phyloP scores from a whole-genome alignment of 2,329 filamentous ascomycete genomes.

The Chaetomiaceae sp. region DNA sequence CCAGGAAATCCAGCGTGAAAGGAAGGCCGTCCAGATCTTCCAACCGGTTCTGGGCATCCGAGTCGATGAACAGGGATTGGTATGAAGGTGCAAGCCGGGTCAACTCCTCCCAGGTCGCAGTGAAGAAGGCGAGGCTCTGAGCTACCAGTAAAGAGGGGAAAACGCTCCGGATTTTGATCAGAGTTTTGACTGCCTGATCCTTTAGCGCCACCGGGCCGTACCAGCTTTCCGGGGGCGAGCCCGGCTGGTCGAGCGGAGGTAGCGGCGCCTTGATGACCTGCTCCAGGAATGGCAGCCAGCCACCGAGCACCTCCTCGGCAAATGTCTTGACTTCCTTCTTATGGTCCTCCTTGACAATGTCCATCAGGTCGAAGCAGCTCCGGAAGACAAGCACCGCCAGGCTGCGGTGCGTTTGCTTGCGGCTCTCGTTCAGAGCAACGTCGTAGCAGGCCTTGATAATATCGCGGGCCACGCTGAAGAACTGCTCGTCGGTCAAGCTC shows the following conservation, averaged over 20 bases:
- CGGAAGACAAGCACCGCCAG: constrained; percentile 87
- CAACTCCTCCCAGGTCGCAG: constrained; percentile 83
- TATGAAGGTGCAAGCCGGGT: constrained; percentile 66
- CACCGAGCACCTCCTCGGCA: constrained; percentile 73
- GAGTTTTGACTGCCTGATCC: constrained; percentile 85
- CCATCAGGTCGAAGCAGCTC: constrained; percentile 86
- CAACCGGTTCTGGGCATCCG: constrained; percentile 77
- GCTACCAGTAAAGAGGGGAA: constrained; percentile 78
- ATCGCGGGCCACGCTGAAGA: constrained; percentile 81
- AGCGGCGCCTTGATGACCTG: constrained; percentile 68
- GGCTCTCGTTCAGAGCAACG: constrained; percentile 68
- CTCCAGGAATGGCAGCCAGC: constrained; percentile 88
- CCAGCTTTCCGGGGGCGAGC: constrained; percentile 60
- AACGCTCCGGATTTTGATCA: constrained; percentile 80
- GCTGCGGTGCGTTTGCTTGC: constrained; percentile 71
- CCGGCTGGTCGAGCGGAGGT: constrained; percentile 55
- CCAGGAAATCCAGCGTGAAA: constrained; percentile 88
- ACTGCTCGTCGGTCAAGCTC: constrained; percentile 87
- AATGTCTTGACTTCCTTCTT: constrained; percentile 80
- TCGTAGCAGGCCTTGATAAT: constrained; percentile 79
- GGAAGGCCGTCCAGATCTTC: constrained; percentile 89
- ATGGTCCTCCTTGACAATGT: constrained; percentile 94
- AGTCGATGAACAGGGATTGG: constrained; percentile 76
- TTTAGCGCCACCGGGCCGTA: constrained; percentile 81
- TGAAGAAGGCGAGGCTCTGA: constrained; percentile 77